Evolutionary conservation across 352 stramenopile genomes (phyloP), one percentile per base, ranked within the genome.

Genomic region (Phytopythium oedochilum): DNA sequence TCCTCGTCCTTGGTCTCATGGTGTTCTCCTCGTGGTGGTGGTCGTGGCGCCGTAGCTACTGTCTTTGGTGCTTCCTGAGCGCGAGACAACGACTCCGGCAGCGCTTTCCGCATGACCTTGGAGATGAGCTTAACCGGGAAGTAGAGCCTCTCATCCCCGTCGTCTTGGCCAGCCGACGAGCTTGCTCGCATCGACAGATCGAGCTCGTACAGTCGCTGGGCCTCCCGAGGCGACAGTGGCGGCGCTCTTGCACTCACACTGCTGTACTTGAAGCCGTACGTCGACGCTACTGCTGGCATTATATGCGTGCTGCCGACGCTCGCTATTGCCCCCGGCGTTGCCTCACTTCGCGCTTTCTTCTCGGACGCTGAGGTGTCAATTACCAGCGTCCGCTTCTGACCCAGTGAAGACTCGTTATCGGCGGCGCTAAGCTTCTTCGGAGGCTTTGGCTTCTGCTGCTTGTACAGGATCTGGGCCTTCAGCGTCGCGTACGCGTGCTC

Each of bases 91-190:
- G 35, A 59, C 17, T 61, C 62, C 0, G 70, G 73, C 3, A 94
- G 57, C 1, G 60, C 77, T 32, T 60, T 63, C 3, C 78, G 70
- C 84, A 94, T 94, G 46, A 94, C 73, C 49, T 90, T 92, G 5
- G 71, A 60, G n/a, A 94, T 71, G 2, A 65, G 63, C 36, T 88
- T 88, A 4, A 69, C 22, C 1, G 84, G 81, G 22, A 94, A 73
- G 63, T 94, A 94, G 49, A 94, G 74, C 40, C 84, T 84, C 17
- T 90, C 79, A 7, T 94, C 84, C 22, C 62, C 60, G 29, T 88
- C 82, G 15, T 83, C 71, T 3, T 14, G 40, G 22, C 3, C 40
- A 0, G 57, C 39, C 12, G 46, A 59, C 0, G 64, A 53, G 5
- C 26, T 55, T n/a, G 57, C 77, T 45, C 84, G 69, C 18, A 68